These are phyloP conservation scores for Dipteronia sinensis DNA, from an alignment of 345 rosid species.

Conservation along the genomic window DNA sequence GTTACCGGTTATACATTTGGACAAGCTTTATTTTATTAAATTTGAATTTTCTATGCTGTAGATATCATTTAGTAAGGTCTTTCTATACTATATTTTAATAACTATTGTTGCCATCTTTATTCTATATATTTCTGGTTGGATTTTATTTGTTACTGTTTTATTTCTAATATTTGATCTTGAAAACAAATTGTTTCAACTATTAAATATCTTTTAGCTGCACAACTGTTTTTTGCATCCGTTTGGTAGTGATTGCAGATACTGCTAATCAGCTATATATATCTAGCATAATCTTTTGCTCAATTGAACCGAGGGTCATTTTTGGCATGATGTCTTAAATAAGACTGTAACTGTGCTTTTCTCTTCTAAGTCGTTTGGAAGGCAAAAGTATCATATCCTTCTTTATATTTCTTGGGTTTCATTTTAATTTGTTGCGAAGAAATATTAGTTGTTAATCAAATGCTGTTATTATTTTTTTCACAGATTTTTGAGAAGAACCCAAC, in stretches of 20 bases:
- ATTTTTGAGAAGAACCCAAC: conserved; percentile 44
- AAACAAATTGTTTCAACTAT: not conserved
- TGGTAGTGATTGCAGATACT: not conserved
- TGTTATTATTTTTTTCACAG: not conserved
- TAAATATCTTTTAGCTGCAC: not conserved
- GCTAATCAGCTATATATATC: not conserved
- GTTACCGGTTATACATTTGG: not conserved
- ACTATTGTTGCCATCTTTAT: not conserved
- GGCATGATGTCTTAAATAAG: no score
- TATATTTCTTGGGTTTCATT: not conserved
- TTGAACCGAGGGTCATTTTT: no score
- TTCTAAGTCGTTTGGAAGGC: not conserved
- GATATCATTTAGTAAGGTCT: not conserved
- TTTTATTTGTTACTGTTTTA: no score
- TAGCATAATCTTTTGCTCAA: no score
- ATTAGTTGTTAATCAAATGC: not conserved
- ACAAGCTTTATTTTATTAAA: not conserved
- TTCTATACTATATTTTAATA: not conserved
- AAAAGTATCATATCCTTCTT: not conserved
- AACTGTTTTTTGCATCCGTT: no score
- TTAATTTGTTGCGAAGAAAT: not conserved
- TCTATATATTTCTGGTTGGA: not conserved
- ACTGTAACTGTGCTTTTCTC: no score
- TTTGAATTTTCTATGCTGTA: not conserved
- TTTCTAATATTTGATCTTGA: not conserved